These are phyloP conservation scores for Botrytis porri DNA, from an alignment of 2,329 filamentous ascomycete species.

Conservation along the genomic window DNA sequence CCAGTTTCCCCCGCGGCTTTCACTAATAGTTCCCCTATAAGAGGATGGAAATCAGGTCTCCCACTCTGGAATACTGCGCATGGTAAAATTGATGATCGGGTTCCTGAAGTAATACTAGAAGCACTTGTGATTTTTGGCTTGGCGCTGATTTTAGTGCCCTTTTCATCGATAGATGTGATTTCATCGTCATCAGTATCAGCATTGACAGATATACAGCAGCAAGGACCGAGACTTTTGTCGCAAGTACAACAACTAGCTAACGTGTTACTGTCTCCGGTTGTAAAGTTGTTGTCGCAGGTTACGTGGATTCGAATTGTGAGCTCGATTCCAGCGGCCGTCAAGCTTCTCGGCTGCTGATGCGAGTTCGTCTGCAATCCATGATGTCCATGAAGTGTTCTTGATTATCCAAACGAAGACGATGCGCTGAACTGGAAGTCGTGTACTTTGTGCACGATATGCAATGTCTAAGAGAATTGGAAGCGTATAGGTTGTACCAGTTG, in stretches of 20 bases:
- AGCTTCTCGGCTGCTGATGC: conserved; percentile 40
- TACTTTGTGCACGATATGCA: conserved; percentile 25
- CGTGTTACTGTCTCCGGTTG: conserved; percentile 16
- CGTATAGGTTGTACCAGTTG: conserved; percentile 59
- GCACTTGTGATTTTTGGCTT: conserved; percentile 11
- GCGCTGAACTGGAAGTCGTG: conserved; percentile 44
- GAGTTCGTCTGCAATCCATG: conserved; percentile 39
- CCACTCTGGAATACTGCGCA: conserved; percentile 22
- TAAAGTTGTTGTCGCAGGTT: conserved; percentile 41
- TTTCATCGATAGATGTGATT: conserved; percentile 8
- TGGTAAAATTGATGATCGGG: conserved; percentile 31
- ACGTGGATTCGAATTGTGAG: conserved; percentile 53
- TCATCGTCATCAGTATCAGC: not conserved
- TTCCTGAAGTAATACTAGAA: conserved; percentile 30
- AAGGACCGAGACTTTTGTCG: conserved; percentile 26
- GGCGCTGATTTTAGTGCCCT: conserved; percentile 15
- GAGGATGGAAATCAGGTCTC: conserved; percentile 50
- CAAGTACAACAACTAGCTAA: conserved; percentile 24
- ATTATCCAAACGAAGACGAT: conserved; percentile 55
- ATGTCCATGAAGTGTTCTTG: conserved; percentile 55
- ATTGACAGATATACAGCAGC: conserved; percentile 24
- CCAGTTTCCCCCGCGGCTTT: conserved; percentile 59
- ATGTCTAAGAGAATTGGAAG: conserved; percentile 50
- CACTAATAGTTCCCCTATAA: conserved; percentile 54
- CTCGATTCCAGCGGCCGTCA: conserved; percentile 46